Evolutionary conservation across 768 basidiomycete genomes (phyloP), one percentile per base, ranked within the genome.

Genomic region (Udeniomyces megalosporus): DNA sequence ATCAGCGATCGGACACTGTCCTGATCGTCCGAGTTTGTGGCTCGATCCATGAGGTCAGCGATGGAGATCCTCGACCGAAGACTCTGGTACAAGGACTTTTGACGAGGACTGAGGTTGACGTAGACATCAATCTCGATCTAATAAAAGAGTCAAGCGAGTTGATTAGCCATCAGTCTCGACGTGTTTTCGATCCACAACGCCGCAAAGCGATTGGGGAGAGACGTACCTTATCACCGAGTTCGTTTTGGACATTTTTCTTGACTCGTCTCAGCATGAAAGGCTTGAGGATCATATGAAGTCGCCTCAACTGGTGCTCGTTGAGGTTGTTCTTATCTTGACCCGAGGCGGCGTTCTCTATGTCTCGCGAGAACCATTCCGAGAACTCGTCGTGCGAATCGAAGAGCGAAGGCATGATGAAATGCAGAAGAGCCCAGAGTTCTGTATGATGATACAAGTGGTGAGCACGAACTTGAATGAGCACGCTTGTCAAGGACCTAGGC

Each of bases 371-470:
- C 95, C 95, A 99, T 73, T 97, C 93, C 71, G 86, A 90, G 78
- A 99, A 99, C 75, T 99, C 95, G 70, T 97, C 92, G 70, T 97
- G 92, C 15, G 92, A 96, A 73, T 97, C 95, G 74, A 99, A 99
- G 58, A 99, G 77, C 71, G 88, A 92, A 2, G 95, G 95, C 95
- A 99, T 99, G 76, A 99, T 97, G 77, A 99, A 99, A 73, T 99
- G 95, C 47, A 99, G 78, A 62, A 99, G 78, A 1, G 95, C 95
- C 95, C 95, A 99, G 20, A 99, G 78, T 74, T 99, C 95, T 93
- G 69, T 20, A 34, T 35, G 15, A 32, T 29, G 53, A 38, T 2
- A 55, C 22, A 42, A 26, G 20, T 6, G 22, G 31, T 22, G 8
- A 44, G 20, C 3, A 46, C 10, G n/a, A n/a, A n/a, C n/a, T n/a